phyloP scores from a whole-genome alignment of 2,329 filamentous ascomycete species.

The Monosporascus sp. region DNA sequence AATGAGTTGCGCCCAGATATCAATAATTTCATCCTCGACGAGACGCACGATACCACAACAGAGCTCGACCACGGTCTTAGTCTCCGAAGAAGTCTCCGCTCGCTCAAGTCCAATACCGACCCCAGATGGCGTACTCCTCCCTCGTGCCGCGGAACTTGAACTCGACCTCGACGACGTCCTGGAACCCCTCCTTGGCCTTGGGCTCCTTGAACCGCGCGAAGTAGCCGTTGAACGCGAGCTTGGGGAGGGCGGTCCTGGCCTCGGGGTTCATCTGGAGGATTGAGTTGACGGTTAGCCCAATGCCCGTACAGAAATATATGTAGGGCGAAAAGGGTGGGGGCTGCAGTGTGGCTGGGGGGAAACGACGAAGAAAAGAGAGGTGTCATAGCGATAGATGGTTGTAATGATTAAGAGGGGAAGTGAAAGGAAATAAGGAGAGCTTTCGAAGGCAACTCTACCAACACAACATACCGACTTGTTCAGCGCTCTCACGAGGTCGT shows the following conservation, averaged over 20 bases:
- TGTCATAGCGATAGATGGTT: too few relatives aligned
- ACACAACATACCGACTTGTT: constrained; percentile 35
- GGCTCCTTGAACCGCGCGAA: constrained; percentile 68
- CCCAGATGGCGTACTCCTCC: constrained; percentile 67
- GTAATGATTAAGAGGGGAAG: background rate
- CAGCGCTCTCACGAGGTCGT: constrained; percentile 75
- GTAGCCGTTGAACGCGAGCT: constrained; percentile 75
- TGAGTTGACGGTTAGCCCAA: constrained; percentile 7
- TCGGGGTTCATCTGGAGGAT: constrained; percentile 72
- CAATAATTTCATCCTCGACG: too few relatives aligned
- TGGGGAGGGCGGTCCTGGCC: constrained; percentile 64
- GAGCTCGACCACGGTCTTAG: too few relatives aligned
- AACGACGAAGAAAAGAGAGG: too few relatives aligned
- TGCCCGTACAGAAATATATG: background rate
- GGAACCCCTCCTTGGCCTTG: constrained; percentile 69
- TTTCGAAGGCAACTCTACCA: background rate
- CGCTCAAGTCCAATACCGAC: constrained; percentile 65
- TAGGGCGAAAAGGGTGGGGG: background rate
- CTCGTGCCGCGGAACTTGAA: constrained; percentile 71
- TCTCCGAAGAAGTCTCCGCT: too few relatives aligned
- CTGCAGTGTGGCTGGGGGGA: background rate
- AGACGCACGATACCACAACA: too few relatives aligned
- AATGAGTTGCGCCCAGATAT: too few relatives aligned
- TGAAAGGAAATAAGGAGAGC: background rate
- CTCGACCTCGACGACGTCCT: constrained; percentile 68